Percentiles rank a stretch among this genome's conserved stretches.
These are phyloP conservation scores for Andrographis paniculata DNA, from an alignment of 305 asterid species.

Conservation along the genomic window DNA sequence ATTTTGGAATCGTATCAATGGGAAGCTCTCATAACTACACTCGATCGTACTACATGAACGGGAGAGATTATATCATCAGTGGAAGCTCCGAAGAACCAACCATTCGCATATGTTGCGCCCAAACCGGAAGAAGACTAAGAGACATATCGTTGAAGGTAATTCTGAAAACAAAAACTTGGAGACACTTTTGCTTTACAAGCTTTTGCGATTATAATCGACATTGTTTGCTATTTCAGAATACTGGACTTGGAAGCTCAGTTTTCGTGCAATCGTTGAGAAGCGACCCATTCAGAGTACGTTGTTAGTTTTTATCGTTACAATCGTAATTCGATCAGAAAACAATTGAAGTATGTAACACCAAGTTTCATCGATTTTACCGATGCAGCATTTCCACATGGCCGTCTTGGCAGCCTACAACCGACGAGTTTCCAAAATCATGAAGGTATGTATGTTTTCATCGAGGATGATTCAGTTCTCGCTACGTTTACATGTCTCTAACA, in stretches of 20 bases:
- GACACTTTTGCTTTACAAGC: background rate
- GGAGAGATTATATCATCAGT: slow-evolving; percentile 63
- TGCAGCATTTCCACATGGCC: slow-evolving; percentile 78
- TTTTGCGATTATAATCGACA: background rate
- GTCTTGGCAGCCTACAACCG: slow-evolving; percentile 49
- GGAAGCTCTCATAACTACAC: slow-evolving; percentile 76
- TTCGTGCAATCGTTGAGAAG: slow-evolving; percentile 77
- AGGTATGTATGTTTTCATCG: slow-evolving; percentile 25
- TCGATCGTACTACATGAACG: slow-evolving; percentile 77
- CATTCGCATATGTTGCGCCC: slow-evolving; percentile 63
- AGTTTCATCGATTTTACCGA: slow-evolving; percentile 8
- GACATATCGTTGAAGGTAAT: slow-evolving; percentile 56
- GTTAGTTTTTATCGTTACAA: slow-evolving; percentile 1
- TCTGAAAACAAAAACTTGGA: background rate
- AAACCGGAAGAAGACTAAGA: slow-evolving; percentile 62
- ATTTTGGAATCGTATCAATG: slow-evolving; percentile 55
- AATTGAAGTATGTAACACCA: background rate
- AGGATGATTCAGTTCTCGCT: background rate
- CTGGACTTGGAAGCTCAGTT: slow-evolving; percentile 34
- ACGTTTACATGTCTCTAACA: background rate
- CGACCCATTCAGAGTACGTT: slow-evolving; percentile 76
- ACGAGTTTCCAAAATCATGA: slow-evolving; percentile 43
- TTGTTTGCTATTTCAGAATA: slow-evolving; percentile 26
- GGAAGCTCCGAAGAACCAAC: slow-evolving; percentile 75
- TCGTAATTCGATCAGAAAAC: background rate